These are phyloP conservation scores for Cladosporium sp. DNA, from an alignment of 2,329 filamentous ascomycete genomes.

Conservation along the genomic window DNA sequence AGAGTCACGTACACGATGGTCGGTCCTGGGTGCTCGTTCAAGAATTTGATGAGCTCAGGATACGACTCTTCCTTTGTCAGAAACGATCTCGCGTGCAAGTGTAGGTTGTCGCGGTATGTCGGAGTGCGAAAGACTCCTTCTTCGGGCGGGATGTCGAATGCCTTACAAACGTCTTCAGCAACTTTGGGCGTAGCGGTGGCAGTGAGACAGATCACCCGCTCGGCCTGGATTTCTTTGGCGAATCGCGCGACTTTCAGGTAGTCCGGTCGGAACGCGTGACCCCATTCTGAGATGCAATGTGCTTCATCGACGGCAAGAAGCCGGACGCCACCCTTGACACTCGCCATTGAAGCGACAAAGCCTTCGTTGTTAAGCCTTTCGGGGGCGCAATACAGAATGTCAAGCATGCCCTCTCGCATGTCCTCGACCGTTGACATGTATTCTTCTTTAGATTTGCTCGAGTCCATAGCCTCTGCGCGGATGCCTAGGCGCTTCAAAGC, in stretches of 20 bases:
- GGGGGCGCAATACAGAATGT: constrained; percentile 53
- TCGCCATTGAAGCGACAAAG: constrained; percentile 51
- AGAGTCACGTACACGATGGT: constrained; percentile 57
- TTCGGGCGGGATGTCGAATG: constrained; percentile 43
- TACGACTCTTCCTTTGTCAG: constrained; percentile 41
- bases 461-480: constrained; percentile 51
- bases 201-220: constrained; percentile 55
- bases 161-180: constrained; percentile 48
- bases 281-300: constrained; percentile 50
- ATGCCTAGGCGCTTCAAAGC: constrained; percentile 46
- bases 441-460: constrained; percentile 43
- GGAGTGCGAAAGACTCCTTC: constrained; percentile 52
- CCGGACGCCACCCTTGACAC: constrained; percentile 50
- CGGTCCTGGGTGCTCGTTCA: constrained; percentile 47
- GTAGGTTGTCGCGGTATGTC: constrained; percentile 53
- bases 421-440: constrained; percentile 40
- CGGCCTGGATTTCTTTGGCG: constrained; percentile 48
- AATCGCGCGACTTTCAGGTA: constrained; percentile 53
- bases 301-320: constrained; percentile 54
- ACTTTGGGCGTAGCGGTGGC: constrained; percentile 54
- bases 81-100: constrained; percentile 46
- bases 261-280: constrained; percentile 28
- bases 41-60: constrained; percentile 42
- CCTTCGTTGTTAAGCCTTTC: constrained; percentile 57
- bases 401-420: constrained; percentile 43